Evolutionary conservation across 1,284 basidiomycete genomes (phyloP).

Genomic region (Leccinum variabile): DNA sequence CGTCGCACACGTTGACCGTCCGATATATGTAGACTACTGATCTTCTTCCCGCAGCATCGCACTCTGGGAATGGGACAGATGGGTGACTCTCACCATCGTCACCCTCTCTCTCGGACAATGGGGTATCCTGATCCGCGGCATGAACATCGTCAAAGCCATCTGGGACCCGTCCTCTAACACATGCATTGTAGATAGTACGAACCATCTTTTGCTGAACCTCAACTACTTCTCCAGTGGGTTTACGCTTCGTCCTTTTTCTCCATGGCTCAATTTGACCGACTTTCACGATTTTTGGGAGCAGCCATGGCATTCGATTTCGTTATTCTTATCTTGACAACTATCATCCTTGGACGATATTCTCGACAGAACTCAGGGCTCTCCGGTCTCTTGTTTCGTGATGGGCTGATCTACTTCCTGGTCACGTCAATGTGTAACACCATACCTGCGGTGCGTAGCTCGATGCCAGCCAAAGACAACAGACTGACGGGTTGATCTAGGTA

Average conservation of each 20-base stretch:
- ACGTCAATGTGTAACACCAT: slow-evolving; percentile 66
- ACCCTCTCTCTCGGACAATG: slow-evolving; percentile 60
- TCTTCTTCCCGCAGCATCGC: slow-evolving; percentile 49
- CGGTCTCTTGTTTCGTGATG: slow-evolving; percentile 71
- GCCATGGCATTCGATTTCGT: slow-evolving; percentile 69
- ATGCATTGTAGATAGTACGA: slow-evolving; percentile 55
- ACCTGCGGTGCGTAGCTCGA: slow-evolving; percentile 58
- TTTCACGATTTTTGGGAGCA: slow-evolving; percentile 31
- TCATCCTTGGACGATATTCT: slow-evolving; percentile 51
- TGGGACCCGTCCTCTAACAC: slow-evolving; percentile 43
- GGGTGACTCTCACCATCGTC: slow-evolving; percentile 50
- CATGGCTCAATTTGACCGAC: not conserved
- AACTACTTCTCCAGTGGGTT: slow-evolving; percentile 69
- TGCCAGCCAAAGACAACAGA: not conserved
- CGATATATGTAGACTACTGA: not conserved
- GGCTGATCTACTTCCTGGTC: slow-evolving; percentile 64
- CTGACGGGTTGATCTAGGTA: slow-evolving; percentile 18
- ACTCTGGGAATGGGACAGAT: slow-evolving; percentile 61
- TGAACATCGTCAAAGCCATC: slow-evolving; percentile 57
- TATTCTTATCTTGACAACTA: slow-evolving; percentile 54
- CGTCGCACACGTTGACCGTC: slow-evolving; percentile 19
- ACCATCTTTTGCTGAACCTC: slow-evolving; percentile 51
- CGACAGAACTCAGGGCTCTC: slow-evolving; percentile 49
- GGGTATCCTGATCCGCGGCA: slow-evolving; percentile 63
- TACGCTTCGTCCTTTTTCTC: not conserved